phyloP scores from a whole-genome alignment of 78 protist genomes.

The Neovahlkampfia damariscottae region DNA sequence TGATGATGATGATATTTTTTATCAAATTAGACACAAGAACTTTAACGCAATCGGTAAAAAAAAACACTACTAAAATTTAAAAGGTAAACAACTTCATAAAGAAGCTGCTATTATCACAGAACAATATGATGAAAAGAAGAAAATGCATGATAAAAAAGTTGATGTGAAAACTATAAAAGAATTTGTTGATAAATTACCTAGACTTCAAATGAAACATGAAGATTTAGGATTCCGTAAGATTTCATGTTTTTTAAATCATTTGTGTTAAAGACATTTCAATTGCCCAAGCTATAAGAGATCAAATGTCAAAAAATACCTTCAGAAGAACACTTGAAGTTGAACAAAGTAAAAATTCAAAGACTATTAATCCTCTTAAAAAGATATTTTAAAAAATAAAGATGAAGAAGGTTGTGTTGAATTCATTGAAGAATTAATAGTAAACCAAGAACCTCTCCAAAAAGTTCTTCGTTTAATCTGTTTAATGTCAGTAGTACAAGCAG shows the following conservation, averaged over 20 bases:
- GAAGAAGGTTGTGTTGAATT: conserved; percentile 20
- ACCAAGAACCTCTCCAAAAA: conserved; percentile 34
- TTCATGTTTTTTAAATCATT: no score
- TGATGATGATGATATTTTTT: conserved; percentile 21
- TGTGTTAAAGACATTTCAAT: conserved; percentile 32
- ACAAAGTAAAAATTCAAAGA: conserved; percentile 11
- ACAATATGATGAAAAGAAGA: not conserved
- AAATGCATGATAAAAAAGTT: not conserved
- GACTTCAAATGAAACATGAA: conserved; percentile 24
- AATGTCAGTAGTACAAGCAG: conserved; percentile 28
- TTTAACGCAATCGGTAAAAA: not conserved
- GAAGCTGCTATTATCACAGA: not conserved
- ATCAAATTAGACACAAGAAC: conserved; percentile 20
- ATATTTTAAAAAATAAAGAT: not conserved
- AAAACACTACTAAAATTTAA: no score
- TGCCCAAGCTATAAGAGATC: conserved; percentile 16
- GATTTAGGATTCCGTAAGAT: no score
- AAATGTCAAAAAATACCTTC: not conserved
- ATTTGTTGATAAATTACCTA: conserved; percentile 29
- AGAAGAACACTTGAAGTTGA: not conserved
- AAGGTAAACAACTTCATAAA: no score
- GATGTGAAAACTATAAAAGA: conserved; percentile 21
- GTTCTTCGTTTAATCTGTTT: conserved; percentile 62
- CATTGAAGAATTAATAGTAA: conserved; percentile 46
- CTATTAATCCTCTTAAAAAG: conserved; percentile 35